These are phyloP conservation scores for Backusella australiensis DNA, from an alignment of 192 early-diverging fungal species.

Conservation along the genomic window DNA sequence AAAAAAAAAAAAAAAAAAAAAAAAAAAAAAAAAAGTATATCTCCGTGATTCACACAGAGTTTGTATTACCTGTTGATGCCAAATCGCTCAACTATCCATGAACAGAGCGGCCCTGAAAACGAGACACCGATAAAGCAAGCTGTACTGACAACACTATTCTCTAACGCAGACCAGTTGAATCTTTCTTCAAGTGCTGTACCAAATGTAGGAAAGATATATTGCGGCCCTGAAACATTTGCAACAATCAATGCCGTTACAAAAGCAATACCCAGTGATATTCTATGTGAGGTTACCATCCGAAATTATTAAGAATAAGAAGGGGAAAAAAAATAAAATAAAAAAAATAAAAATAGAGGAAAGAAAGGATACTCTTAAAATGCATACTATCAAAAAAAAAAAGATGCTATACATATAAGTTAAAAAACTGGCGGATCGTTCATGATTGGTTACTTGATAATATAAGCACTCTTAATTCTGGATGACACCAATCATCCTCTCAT, in stretches of 20 bases:
- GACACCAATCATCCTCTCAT: not conserved
- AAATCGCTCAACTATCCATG: constrained; percentile 23
- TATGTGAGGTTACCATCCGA: not conserved
- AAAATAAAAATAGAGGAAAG: not conserved
- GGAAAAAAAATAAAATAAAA: not conserved
- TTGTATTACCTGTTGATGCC: constrained; percentile 10
- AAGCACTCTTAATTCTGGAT: not conserved
- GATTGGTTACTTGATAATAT: not conserved
- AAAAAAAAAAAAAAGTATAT: not conserved
- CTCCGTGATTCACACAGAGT: not conserved
- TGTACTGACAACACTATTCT: constrained; percentile 33
- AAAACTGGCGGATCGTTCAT: not conserved
- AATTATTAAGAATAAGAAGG: not conserved
- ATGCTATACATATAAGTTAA: not conserved
- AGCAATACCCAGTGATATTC: not conserved
- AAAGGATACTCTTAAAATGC: not conserved
- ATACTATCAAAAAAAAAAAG: not conserved
- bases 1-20: not conserved
- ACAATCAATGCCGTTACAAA: constrained; percentile 25
- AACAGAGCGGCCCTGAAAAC: constrained; percentile 28
- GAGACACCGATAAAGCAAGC: constrained; percentile 27
- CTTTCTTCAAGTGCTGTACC: constrained; percentile 17
- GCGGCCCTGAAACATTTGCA: constrained; percentile 31
- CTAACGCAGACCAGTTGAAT: constrained; percentile 25
- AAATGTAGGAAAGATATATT: constrained; percentile 30